phyloP scores from a whole-genome alignment of 2,329 filamentous ascomycete genomes.

The Cercospora berteroae region DNA sequence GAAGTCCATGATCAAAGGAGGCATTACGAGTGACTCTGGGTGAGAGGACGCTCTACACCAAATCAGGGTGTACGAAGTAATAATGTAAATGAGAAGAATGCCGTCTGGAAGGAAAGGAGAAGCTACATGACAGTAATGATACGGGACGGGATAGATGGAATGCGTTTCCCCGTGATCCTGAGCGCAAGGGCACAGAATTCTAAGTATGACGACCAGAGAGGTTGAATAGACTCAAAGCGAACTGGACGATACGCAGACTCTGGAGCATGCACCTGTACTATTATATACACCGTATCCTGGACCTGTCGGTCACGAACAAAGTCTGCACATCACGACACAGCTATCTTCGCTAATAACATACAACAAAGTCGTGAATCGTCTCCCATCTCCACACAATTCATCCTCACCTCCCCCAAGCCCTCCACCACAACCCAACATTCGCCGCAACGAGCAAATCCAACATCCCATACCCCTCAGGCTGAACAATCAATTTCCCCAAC shows the following conservation, averaged over 20 bases:
- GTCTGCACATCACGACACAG: neutral
- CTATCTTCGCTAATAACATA: neutral
- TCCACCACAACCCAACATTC: slow-evolving; percentile 93
- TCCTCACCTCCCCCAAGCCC: slow-evolving; percentile 52
- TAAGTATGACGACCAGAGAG: neutral
- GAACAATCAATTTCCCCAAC: slow-evolving; percentile 86
- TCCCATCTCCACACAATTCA: neutral
- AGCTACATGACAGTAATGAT: neutral
- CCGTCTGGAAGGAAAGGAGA: neutral
- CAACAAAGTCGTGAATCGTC: neutral
- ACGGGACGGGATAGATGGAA: too few species aligned
- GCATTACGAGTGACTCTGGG: neutral
- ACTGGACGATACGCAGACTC: neutral
- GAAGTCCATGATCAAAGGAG: too few species aligned
- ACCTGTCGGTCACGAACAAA: neutral
- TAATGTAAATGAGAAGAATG: neutral
- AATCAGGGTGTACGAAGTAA: neutral
- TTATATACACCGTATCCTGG: neutral
- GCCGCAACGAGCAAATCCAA: slow-evolving; percentile 86
- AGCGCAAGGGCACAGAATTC: neutral
- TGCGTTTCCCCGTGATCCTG: too few species aligned
- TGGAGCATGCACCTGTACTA: neutral
- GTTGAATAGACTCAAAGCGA: neutral
- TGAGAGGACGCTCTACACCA: neutral
- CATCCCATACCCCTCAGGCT: slow-evolving; percentile 92